Evolutionary conservation across 1,139 yeast genomes (phyloP), one percentile per base, ranked within the genome.

Genomic region (Suhomyces panamericanus): DNA sequence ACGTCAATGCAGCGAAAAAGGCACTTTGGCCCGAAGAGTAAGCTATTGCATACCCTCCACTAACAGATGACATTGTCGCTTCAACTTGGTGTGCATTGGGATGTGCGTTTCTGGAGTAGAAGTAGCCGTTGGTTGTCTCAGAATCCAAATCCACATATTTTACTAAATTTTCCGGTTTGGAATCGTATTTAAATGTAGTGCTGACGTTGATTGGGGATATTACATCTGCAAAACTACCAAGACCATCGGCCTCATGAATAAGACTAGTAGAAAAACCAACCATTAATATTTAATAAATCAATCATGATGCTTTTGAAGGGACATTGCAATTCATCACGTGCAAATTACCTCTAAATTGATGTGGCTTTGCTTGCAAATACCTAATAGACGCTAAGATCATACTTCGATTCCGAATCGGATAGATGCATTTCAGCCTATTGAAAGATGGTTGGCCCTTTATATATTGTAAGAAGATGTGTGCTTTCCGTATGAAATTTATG

Each of bases 11-110:
- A 2, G 91, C 97, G 56, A 77, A 80, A 62, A 87, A 88, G 0
- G 97, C 95, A 43, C 88, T 73, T 35, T 89, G 66, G 0, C 98
- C 98, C 0, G 91, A 83, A 35, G 83, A 77, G 61, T 89, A 91
- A 1, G 62, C 64, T 1, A 82, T 75, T 1, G 85, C 82, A 1
- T 81, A 77, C 12, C 77, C 78, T 9, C 73, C 81, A 4, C 87
- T 66, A 22, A 89, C 66, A 31, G 73, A 63, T 2, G 78, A 76
- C n/a, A 91, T 70, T 0, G 85, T 75, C 4, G 78, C 77, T 60
- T 91, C 97, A 2, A 81, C 78, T 40, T 87, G 76, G 9, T 75
- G 69, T 6, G 85, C 75, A 53, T 83, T 87, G 7, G 95, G 95
- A 55, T 87, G 95, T 5, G 82, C 70, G 28, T 80, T 57, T 44